Conservation (phyloP, 495 filamentous ascomycete species). For the Penicillium mononematosum region DNA sequence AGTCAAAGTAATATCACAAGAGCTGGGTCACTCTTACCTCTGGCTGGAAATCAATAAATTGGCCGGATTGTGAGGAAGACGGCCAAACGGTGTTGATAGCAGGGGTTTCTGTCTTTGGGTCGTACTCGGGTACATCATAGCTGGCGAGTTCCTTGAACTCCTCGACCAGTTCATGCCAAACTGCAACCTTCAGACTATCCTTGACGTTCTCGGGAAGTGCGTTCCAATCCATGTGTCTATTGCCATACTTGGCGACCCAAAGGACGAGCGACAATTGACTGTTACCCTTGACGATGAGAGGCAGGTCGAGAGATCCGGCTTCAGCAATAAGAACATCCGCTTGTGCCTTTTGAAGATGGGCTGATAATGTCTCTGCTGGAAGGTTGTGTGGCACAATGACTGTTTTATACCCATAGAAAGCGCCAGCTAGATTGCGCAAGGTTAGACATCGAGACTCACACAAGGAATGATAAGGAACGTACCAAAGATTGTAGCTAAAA, state of each 20-base stretch:
- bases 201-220: slow-evolving; percentile 74
- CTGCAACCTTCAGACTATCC: slow-evolving; percentile 69
- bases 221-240: slow-evolving; percentile 88
- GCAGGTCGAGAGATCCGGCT: slow-evolving; percentile 84
- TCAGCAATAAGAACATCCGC: slow-evolving; percentile 81
- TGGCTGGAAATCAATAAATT: slow-evolving; percentile 74
- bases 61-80: slow-evolving; percentile 50
- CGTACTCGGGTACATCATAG: slow-evolving; percentile 50
- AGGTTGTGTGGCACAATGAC: slow-evolving; percentile 83
- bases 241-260: slow-evolving; percentile 92
- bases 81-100: slow-evolving; percentile 60
- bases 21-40: slow-evolving; percentile 40
- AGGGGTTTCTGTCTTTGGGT: slow-evolving; percentile 52
- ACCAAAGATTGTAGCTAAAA: slow-evolving; percentile 72
- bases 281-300: slow-evolving; percentile 64
- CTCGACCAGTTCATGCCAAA: slow-evolving; percentile 83
- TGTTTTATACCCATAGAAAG: slow-evolving; percentile 80
- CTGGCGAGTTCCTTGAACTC: slow-evolving; percentile 50
- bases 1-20: slow-evolving; percentile 7
- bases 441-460: slow-evolving; percentile 12
- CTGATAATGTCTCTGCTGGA: slow-evolving; percentile 59
- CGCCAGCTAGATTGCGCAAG: slow-evolving; percentile 50
- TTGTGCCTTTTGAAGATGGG: slow-evolving; percentile 64
- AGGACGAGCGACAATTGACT: slow-evolving; percentile 72
- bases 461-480: slow-evolving; percentile 11